Base-by-base conservation (phyloP, 306 rosid genomes). In the Rubus parviflorus region DNA sequence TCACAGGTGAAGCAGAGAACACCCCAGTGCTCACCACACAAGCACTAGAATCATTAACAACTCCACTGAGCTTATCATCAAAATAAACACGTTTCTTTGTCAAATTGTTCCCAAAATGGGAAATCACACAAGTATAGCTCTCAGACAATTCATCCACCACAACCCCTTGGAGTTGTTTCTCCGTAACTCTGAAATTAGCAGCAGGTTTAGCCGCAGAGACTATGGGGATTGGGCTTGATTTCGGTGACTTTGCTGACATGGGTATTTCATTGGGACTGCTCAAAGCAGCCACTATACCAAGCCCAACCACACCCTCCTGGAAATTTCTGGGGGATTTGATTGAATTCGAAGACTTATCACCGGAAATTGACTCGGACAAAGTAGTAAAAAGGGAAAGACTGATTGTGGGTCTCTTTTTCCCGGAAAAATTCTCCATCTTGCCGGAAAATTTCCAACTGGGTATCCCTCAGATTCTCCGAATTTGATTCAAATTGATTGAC, bases 261-360 rank as follows among this genome's bases (percentile, higher is more conserved):
- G 77, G 61, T 23, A 63, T 30, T 19, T 78, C 89, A 57, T 62
- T 75, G 48, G 57, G 6, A 6, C 41, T 46, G 68, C 58, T 54
- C 66, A 62, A 71, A 80, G 91, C 93, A 47, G 96, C 96, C 22
- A 91, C 93, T 77, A 91, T 88, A 37, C 90, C 86, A 20, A 91
- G 82, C 46, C 96, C 93, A 43, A 91, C 96, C 11, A 90, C 88
- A 1, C 87, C 92, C 42, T 65, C 78, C 51, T 84, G 88, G 65
- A 87, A 91, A 76, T 81, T 85, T 61, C 86, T 72, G 1, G 88
- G 83, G 35, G 90, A 77, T 65, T 85, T 90, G 45, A 52, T 70
- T 6, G 84, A 68, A 73, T 52, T 68, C 0, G 70, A 25, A 20
- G 61, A 16, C 73, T 68, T 82, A 3, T 80, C 86, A 15, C 71